Evolutionary conservation across 192 early-diverging fungal genomes (phyloP), one percentile per base, ranked within the genome.

Genomic region (Bifiguratus adelaidae): DNA sequence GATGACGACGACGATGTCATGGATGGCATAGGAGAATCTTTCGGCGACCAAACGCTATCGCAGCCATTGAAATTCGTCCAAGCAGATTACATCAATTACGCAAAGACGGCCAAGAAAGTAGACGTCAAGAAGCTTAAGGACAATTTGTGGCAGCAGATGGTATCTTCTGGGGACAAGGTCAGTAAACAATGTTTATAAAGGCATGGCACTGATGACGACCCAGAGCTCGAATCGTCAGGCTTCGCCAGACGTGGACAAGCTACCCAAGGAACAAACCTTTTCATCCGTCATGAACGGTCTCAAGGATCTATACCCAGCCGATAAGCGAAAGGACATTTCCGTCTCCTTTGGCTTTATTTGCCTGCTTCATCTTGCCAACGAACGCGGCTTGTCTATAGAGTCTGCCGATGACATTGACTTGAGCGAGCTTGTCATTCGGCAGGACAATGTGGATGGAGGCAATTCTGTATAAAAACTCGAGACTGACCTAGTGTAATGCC

Each of bases 281-380:
- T 86, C 80, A 27, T 63, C 76, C 3, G 61, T 97, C 1, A 74
- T 95, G 24, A 54, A 74, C 21, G 67, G 70, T 15, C 71, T 98
- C 15, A 80, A 77, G 58, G 71, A 68, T 36, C 53, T 83, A 34
- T 98, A 98, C 54, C 63, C 83, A 32, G 71, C 70, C 22, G 76
- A 90, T 37, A 81, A 76, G 47, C 72, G 90, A 47, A 74, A 79
- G 47, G 95, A 98, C 35, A 93, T 98, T 48, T 95, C 92, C 2
- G 81, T 93, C n/a, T 80, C 91, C 22, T 98, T 89, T 55, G 94
- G 92, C 64, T 98, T 98, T 60, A 96, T 98, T 48, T 95, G 92
- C 51, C 60, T 98, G 41, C 63, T 98, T 51, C 95, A 98, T 76
- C 58, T 98, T 53, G 92, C 92, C 25, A 95, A 98, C 57, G 94